Conservation (phyloP, 495 filamentous ascomycete species). For the Lasiosphaeria ovina region DNA sequence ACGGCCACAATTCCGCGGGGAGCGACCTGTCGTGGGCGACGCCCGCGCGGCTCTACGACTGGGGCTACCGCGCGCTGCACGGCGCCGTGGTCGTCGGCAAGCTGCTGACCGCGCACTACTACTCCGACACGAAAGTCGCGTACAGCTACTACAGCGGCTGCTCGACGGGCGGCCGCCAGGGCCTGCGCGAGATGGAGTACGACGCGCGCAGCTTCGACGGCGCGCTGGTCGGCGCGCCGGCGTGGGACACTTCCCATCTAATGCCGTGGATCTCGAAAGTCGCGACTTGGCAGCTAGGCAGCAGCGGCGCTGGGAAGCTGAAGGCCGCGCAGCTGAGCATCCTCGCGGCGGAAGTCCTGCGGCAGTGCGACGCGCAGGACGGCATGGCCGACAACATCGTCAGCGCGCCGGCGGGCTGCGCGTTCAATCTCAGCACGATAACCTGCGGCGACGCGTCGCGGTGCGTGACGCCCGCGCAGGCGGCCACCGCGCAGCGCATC, state of each 20-base stretch:
- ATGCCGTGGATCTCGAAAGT: constrained; percentile 49
- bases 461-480: constrained; percentile 59
- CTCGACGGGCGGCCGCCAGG: constrained; percentile 60
- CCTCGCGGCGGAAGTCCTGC: constrained; percentile 57
- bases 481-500: constrained; percentile 49
- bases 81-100: constrained; percentile 47
- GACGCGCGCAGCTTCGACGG: constrained; percentile 65
- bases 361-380: constrained; percentile 65
- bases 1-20: constrained; percentile 49
- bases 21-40: constrained; percentile 49
- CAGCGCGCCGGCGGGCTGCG: constrained; percentile 58
- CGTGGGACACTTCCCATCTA: constrained; percentile 46
- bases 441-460: constrained; percentile 46
- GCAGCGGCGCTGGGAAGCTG: constrained; percentile 50
- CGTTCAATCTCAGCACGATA: constrained; percentile 52
- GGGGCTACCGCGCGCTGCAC: constrained; percentile 53
- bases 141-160: constrained; percentile 58
- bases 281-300: constrained; percentile 39
- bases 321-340: constrained; percentile 47
- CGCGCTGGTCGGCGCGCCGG: constrained; percentile 45
- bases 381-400: constrained; percentile 65
- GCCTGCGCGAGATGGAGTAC: constrained; percentile 51
- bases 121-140: constrained; percentile 31
- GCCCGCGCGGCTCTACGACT: constrained; percentile 39
- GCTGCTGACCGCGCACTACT: constrained; percentile 43